These are phyloP conservation scores for Clonostachys rhizophaga DNA, from an alignment of 2,329 filamentous ascomycete genomes.

Conservation along the genomic window DNA sequence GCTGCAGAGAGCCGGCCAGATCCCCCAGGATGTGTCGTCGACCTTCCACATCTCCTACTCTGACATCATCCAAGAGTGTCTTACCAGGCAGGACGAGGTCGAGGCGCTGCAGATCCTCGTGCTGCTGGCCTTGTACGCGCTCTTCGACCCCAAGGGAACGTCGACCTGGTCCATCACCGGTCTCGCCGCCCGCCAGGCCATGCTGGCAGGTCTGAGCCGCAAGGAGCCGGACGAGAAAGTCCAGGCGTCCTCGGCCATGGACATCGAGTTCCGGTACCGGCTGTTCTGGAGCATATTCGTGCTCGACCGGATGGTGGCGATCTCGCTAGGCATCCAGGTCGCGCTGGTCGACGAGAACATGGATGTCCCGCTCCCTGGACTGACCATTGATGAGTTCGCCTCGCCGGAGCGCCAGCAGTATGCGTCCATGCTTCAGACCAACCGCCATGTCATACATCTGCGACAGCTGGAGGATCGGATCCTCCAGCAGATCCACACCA, in stretches of 20 bases:
- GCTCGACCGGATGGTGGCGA: conserved; percentile 36
- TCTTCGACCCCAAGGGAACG: conserved; percentile 31
- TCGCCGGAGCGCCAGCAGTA: conserved; percentile 28
- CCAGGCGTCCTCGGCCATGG: conserved; percentile 11
- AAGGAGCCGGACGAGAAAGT: conserved; percentile 6
- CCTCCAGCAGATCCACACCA: conserved; percentile 24
- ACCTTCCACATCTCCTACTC: conserved; percentile 31
- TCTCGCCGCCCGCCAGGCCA: conserved; percentile 29
- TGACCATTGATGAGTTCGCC: conserved; percentile 38
- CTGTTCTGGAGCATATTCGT: conserved; percentile 39
- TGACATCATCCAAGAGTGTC: conserved; percentile 32
- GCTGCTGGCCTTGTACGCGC: conserved; percentile 32
- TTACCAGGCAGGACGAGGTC: conserved; percentile 20
- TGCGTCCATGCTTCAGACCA: conserved; percentile 35
- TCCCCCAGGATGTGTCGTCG: conserved; percentile 22
- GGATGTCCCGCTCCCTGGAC: conserved; percentile 32
- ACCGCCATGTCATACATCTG: conserved; percentile 36
- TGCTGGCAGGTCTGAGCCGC: conserved; percentile 28
- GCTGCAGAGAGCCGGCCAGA: conserved; percentile 32
- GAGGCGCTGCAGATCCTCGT: conserved; percentile 34
- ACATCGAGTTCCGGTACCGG: conserved; percentile 26
- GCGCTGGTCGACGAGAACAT: conserved; percentile 30
- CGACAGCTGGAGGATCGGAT: conserved; percentile 33
- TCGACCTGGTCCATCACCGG: conserved; percentile 33
- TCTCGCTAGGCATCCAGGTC: conserved; percentile 30